phyloP scores from a whole-genome alignment of 495 filamentous ascomycete species.

The Xeromyces bisporus region DNA sequence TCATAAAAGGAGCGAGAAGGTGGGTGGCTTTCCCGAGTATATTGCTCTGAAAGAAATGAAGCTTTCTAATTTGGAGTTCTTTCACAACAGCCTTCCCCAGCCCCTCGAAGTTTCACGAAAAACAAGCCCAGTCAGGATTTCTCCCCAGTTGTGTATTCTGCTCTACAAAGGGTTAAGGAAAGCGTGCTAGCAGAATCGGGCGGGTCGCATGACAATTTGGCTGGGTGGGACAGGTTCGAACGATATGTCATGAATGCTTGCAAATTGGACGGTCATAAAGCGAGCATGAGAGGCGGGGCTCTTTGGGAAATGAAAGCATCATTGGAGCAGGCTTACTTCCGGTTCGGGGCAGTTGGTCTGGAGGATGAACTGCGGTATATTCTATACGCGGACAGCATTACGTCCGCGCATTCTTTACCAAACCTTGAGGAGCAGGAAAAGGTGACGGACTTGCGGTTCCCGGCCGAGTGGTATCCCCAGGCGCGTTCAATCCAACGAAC shows the following conservation, averaged over 20 bases:
- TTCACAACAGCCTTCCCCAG: too few relatives aligned
- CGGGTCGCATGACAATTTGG: conserved; percentile 2
- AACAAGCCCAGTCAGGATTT: conserved; percentile 17
- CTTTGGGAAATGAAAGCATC: conserved; percentile 13
- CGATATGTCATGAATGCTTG: conserved; percentile 21
- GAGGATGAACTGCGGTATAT: conserved; percentile 39
- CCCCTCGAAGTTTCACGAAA: too few relatives aligned
- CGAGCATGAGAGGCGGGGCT: conserved; percentile 5
- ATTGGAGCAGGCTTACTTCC: conserved; percentile 40
- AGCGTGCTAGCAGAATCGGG: conserved; percentile 3
- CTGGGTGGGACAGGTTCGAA: conserved; percentile 19
- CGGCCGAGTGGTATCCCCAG: conserved; percentile 77
- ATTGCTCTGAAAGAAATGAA: too few relatives aligned
- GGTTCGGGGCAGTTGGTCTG: conserved; percentile 29
- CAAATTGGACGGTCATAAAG: conserved; percentile 9
- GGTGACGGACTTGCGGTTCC: conserved; percentile 65
- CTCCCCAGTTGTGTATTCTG: conserved; percentile 9
- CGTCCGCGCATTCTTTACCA: conserved; percentile 24
- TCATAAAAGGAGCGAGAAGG: neutral
- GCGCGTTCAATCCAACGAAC: conserved; percentile 64
- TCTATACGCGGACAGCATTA: conserved; percentile 35
- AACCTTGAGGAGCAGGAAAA: conserved; percentile 41
- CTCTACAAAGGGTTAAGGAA: conserved; percentile 15
- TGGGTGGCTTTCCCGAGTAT: too few relatives aligned
- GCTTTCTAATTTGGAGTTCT: too few relatives aligned